These are phyloP conservation scores for Nakazawaea sp. DNA, from an alignment of 805 yeast genomes.

Conservation along the genomic window DNA sequence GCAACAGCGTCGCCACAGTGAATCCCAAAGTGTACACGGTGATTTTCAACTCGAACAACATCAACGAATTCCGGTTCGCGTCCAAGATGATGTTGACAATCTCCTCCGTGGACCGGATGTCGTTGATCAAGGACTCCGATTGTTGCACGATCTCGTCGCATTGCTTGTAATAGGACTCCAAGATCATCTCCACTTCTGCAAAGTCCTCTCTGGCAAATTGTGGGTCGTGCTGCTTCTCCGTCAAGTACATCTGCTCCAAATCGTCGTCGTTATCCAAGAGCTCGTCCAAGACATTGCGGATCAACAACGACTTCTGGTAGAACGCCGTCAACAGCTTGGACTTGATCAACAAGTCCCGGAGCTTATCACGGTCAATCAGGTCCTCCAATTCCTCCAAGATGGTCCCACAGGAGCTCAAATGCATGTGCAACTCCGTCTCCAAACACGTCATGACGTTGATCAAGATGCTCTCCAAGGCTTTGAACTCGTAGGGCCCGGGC, in stretches of 20 bases:
- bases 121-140: slow-evolving; percentile 73
- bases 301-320: slow-evolving; percentile 67
- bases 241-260: slow-evolving; percentile 69
- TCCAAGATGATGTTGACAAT: slow-evolving; percentile 87
- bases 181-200: slow-evolving; percentile 78
- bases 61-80: slow-evolving; percentile 83
- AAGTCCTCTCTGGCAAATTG: slow-evolving; percentile 25
- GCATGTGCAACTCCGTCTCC: slow-evolving; percentile 66
- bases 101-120: slow-evolving; percentile 87
- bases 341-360: slow-evolving; percentile 65
- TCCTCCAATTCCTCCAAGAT: slow-evolving; percentile 69
- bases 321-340: slow-evolving; percentile 68
- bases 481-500: slow-evolving; percentile 62
- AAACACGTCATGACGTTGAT: slow-evolving; percentile 74
- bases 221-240: slow-evolving; percentile 26
- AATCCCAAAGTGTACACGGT: slow-evolving; percentile 81
- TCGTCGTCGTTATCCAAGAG: slow-evolving; percentile 83
- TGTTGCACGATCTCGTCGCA: slow-evolving; percentile 92
- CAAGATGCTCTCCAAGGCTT: slow-evolving; percentile 76
- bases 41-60: slow-evolving; percentile 79
- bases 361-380: slow-evolving; percentile 67
- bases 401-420: slow-evolving; percentile 49
- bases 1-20: slow-evolving; percentile 76
- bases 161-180: slow-evolving; percentile 86
- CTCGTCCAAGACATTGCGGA: slow-evolving; percentile 78